Conservation (phyloP, 768 basidiomycete species). For the Boletellus emodensis region DNA sequence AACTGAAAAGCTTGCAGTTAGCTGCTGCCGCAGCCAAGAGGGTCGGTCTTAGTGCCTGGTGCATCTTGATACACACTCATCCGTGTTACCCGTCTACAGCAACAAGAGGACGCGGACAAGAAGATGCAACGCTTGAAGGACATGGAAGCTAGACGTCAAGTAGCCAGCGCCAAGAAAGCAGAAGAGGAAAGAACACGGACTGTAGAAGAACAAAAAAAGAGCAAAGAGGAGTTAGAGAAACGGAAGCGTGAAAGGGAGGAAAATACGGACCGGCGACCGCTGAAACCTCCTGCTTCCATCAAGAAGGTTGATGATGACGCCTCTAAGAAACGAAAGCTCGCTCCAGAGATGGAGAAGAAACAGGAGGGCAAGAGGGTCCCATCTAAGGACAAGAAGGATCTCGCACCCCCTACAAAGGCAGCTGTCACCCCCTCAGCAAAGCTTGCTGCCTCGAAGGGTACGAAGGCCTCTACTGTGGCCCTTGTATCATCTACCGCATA, state of each 20-base stretch:
- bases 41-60: constrained; percentile 41
- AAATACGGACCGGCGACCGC: constrained; percentile 60
- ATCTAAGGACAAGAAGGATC: constrained; percentile 50
- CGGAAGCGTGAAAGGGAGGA: constrained; percentile 83
- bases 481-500: constrained; percentile 38
- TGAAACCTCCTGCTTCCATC: constrained; percentile 40
- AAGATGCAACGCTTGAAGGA: constrained; percentile 71
- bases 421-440: constrained; percentile 25
- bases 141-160: constrained; percentile 79
- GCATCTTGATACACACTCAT: background rate
- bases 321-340: constrained; percentile 67
- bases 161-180: constrained; percentile 64
- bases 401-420: constrained; percentile 23
- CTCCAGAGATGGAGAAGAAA: constrained; percentile 51
- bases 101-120: constrained; percentile 85
- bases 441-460: constrained; percentile 33
- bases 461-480: constrained; percentile 30
- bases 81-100: constrained; percentile 43
- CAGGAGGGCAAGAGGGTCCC: constrained; percentile 56
- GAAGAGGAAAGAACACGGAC: constrained; percentile 68
- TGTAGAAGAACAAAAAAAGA: constrained; percentile 65
- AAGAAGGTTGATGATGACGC: constrained; percentile 76
- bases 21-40: constrained; percentile 86
- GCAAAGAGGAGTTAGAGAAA: constrained; percentile 69
- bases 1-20: constrained; percentile 78